Conservation (phyloP, 2,329 filamentous ascomycete genomes). For the Fusarium bactridioides region DNA sequence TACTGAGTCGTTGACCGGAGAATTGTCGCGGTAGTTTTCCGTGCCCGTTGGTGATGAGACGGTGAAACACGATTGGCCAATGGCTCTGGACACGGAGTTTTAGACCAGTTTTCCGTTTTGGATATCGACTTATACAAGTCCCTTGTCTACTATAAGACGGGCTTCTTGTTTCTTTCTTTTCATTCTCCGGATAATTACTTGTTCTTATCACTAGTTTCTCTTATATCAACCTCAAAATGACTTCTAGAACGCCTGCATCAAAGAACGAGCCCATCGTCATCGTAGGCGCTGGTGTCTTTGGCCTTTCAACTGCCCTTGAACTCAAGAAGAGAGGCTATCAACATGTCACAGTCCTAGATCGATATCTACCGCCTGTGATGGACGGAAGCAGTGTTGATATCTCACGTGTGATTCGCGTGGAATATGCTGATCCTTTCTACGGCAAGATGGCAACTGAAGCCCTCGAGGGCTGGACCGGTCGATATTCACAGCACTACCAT, state of each 20-base stretch:
- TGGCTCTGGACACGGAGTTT: conserved; percentile 11
- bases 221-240: conserved; percentile 7
- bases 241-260: conserved; percentile 21
- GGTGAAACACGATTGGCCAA: conserved; percentile 28
- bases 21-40: conserved; percentile 12
- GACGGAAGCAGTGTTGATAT: conserved; percentile 53
- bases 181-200: background rate
- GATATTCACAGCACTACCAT: conserved; percentile 44
- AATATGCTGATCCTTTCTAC: conserved; percentile 72
- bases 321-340: conserved; percentile 53
- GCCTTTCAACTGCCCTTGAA: conserved; percentile 58
- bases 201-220: too few relatives aligned
- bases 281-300: conserved; percentile 59
- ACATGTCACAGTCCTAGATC: conserved; percentile 57
- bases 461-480: conserved; percentile 36
- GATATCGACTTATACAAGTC: background rate
- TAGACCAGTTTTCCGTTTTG: conserved; percentile 10
- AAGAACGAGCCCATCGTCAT: conserved; percentile 45
- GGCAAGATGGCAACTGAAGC: conserved; percentile 60
- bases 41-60: conserved; percentile 8
- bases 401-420: conserved; percentile 54
- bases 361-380: conserved; percentile 46
- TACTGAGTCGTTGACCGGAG: background rate
- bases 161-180: background rate
- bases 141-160: background rate